Percentiles rank a stretch among this genome's conserved stretches.
phyloP scores from a whole-genome alignment of 169 alveolate species.

The Eimeria tenella region DNA sequence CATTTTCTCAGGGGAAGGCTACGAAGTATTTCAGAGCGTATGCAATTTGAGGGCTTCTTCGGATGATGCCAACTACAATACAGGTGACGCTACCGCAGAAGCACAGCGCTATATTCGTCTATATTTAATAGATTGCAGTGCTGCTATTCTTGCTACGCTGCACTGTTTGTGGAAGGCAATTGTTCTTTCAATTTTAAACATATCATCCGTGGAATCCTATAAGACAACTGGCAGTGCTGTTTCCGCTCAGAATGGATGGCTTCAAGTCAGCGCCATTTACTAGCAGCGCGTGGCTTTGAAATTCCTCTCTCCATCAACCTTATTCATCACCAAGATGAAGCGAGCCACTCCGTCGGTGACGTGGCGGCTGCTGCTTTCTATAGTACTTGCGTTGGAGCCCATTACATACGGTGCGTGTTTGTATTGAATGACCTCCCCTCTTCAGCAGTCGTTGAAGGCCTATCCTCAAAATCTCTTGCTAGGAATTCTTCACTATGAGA shows the following conservation, averaged over 20 bases:
- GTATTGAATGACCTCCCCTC: not conserved
- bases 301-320: slow-evolving; percentile 60
- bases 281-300: slow-evolving; percentile 51
- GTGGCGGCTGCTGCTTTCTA: slow-evolving; percentile 1
- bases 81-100: not conserved
- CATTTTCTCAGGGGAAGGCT: not conserved
- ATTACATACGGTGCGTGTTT: slow-evolving; percentile 46
- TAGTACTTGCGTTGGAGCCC: slow-evolving; percentile 43
- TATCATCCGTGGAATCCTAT: too few relatives aligned
- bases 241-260: not conserved
- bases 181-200: too few relatives aligned
- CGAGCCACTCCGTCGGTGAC: not conserved
- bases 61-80: slow-evolving; percentile 40
- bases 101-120: too few relatives aligned
- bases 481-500: too few relatives aligned
- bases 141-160: too few relatives aligned
- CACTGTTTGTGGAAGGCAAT: too few relatives aligned
- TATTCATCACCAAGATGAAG: not conserved
- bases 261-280: not conserved
- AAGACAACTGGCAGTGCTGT: not conserved
- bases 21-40: slow-evolving; percentile 6
- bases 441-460: not conserved
- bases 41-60: slow-evolving; percentile 22
- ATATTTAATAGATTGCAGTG: too few relatives aligned
- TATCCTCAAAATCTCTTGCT: too few relatives aligned